Base-by-base conservation (phyloP, 2,329 filamentous ascomycete species). In the Beauveria varroae region DNA sequence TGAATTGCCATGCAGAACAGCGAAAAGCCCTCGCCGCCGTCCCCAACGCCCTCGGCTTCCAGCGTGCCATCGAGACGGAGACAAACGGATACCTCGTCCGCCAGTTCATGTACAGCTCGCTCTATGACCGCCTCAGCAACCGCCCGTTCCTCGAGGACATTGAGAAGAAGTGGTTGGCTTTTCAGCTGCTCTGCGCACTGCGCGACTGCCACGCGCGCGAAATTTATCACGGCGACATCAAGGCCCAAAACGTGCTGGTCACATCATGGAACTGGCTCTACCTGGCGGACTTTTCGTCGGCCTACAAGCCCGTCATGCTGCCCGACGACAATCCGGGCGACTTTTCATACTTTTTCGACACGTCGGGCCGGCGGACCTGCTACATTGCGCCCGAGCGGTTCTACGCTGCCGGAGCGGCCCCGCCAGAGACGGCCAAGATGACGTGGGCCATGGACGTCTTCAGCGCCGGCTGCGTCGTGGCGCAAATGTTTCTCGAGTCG, bases 241-340 rank as follows among this genome's bases (percentile, higher is more conserved):
- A 99, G 79, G 95, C 93, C 1, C 93, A 99, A 74, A 99, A 99
- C 69, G 86, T 96, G 41, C 79, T 99, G 53, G 93, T 99, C 56
- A 99, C 95, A 0, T 98, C 95, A 7, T 99, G 95, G 95, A 97
- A 98, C 76, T 99, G 96, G 95, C 82, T 99, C 2, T 99, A 98
- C 72, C 82, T 99, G 43, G 88, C 93, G n/a, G 95, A 99, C 73
- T 99, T 98, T 73, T 96, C 93, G 4, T 92, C 93, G 0, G 88
- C 90, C 0, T 98, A 96, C 78, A 99, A 99, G 71, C 95, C 93
- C 12, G 90, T 93, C 5, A 91, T 91, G 73, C 80, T 99, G 3
- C 95, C 95, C 3, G 93, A 97, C 73, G 93, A 99, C 69, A 98
- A 99, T 69, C 95, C 95, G 1, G 93, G 91, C 18, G 92, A 98